Conservation (phyloP, 1,284 basidiomycete species). For the Rugiboletus extremiorientalis region DNA sequence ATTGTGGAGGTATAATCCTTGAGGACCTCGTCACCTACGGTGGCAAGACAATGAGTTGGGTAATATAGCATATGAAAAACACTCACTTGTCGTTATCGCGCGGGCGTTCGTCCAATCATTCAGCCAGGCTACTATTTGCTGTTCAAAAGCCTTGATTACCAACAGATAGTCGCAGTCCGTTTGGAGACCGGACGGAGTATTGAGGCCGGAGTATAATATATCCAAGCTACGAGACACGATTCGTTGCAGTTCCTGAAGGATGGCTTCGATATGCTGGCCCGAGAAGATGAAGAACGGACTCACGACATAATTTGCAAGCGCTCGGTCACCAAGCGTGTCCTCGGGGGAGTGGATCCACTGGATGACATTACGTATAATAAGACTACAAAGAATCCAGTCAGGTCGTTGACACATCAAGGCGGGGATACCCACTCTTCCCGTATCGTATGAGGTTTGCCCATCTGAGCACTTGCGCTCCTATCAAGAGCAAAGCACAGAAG, state of each 20-base stretch:
- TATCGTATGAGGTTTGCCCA: slow-evolving; percentile 88
- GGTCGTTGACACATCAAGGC: not conserved
- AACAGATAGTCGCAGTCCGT: slow-evolving; percentile 86
- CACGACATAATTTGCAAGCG: slow-evolving; percentile 70
- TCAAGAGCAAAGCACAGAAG: slow-evolving; percentile 89
- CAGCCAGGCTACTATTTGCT: slow-evolving; percentile 72
- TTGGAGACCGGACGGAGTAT: slow-evolving; percentile 80
- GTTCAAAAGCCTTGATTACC: slow-evolving; percentile 82
- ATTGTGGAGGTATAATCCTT: slow-evolving; percentile 53
- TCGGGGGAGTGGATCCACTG: slow-evolving; percentile 69
- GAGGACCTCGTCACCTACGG: slow-evolving; percentile 32
- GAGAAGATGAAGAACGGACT: slow-evolving; percentile 29
- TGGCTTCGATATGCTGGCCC: not conserved
- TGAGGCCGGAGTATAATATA: slow-evolving; percentile 84
- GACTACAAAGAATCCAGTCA: slow-evolving; percentile 44
- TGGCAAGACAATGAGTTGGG: slow-evolving; percentile 5
- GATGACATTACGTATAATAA: slow-evolving; percentile 82
- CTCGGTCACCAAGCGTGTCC: slow-evolving; percentile 61
- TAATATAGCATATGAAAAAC: not conserved
- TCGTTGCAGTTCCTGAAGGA: slow-evolving; percentile 74
- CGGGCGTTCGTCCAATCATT: slow-evolving; percentile 54
- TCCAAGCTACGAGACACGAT: slow-evolving; percentile 88
- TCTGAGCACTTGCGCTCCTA: slow-evolving; percentile 88
- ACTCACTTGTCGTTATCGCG: slow-evolving; percentile 18
- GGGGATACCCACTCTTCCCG: slow-evolving; percentile 73